Base-by-base conservation (phyloP, 768 basidiomycete species). In the Collybia sordida region DNA sequence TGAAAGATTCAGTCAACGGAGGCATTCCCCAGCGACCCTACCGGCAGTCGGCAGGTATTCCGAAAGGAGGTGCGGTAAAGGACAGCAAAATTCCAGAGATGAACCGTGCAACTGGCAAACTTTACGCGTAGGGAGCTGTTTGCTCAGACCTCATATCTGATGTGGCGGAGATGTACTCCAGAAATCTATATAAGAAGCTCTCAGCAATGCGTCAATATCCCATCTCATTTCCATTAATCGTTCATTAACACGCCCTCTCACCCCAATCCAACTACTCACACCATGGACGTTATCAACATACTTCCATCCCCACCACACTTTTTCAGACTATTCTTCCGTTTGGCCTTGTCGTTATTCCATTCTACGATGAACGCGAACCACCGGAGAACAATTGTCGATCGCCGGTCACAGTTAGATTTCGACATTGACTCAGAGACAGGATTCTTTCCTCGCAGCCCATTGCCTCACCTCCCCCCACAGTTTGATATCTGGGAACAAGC, bases 401-500 rank as follows among this genome's bases (percentile, higher is more conserved):
- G 68, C 22, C 72, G 66, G 37, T 61, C 69, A 9, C 73, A 72
- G 17, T 57, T 63, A 2, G 74, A 82, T 49, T 85, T 82, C 49
- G 84, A 86, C 56, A 65, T 86, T 52, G 71, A 83, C 56, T 62
- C 78, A 7, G 66, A 78, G 12, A 86, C 90, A 0, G 96, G 96
- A 0, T 98, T 98, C 72, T 81, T 98, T 57, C 96, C 95, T 0
- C 66, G 78, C 2, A 66, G 71, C 31, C 84, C 83, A 1, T 75
- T 90, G 6, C 75, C 80, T 2, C 75, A 68, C 22, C 72, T 96
- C 21, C 72, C 75, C 4, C 63, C 61, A 7, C 64, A 68, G 24
- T 95, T 78, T 60, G 66, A 64, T 11, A 62, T 80, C 4, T 98
- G 92, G 93, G 93, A 95, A 67, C 55, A 69, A 27, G 85, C 81